Percentiles rank a stretch among this genome's conserved stretches.
phyloP scores from a whole-genome alignment of 257 asterid genomes.

The Salvia miltiorrhiza region DNA sequence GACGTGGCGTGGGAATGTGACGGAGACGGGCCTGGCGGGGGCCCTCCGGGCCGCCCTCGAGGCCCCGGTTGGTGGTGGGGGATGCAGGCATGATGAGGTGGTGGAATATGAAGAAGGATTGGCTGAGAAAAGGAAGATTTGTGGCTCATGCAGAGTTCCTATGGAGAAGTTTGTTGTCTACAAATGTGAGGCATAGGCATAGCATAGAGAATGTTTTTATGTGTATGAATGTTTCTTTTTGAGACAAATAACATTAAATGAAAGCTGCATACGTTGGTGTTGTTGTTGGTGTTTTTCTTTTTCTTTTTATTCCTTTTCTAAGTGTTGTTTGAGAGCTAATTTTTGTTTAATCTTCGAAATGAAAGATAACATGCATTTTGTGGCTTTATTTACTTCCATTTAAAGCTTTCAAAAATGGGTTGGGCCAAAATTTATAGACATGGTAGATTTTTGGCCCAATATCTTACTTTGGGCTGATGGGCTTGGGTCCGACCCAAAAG shows the following conservation, averaged over 20 bases:
- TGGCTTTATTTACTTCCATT: too few species aligned
- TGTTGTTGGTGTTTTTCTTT: background rate
- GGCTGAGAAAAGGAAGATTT: conserved; percentile 30
- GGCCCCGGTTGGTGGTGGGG: conserved; percentile 18
- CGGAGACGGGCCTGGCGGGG: conserved; percentile 37
- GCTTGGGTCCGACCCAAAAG: too few species aligned
- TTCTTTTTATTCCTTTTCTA: background rate
- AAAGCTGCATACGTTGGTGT: background rate
- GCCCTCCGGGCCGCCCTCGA: conserved; percentile 36
- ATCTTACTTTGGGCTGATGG: too few species aligned
- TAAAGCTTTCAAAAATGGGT: too few species aligned
- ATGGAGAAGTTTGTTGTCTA: conserved; percentile 55
- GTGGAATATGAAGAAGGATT: conserved; percentile 55
- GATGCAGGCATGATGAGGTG: conserved; percentile 36
- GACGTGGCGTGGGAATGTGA: conserved; percentile 34
- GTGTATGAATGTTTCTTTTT: background rate
- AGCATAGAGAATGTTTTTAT: background rate
- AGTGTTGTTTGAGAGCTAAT: background rate
- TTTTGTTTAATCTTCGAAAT: background rate
- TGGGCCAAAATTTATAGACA: too few species aligned
- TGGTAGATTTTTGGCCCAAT: too few species aligned
- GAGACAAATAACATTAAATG: background rate
- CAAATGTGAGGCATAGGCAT: conserved; percentile 51
- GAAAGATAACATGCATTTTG: too few species aligned
- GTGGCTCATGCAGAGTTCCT: conserved; percentile 50